Base-by-base conservation (phyloP, 1,284 basidiomycete species). In the Clitocybe nebularis region DNA sequence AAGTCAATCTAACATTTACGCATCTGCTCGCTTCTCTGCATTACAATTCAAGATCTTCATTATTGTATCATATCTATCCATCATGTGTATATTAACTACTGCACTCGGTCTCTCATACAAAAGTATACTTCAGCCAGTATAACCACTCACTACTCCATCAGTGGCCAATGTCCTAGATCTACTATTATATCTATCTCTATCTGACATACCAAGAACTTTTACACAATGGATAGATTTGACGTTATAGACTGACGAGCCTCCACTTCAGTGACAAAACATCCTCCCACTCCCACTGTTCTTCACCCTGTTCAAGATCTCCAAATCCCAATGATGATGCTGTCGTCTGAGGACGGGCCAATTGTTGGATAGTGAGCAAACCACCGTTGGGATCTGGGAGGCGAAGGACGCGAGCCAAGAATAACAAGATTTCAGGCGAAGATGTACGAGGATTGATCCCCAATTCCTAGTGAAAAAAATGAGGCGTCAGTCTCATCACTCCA, bases 371-470 rank as follows among this genome's bases (percentile, higher is more conserved):
- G 9, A 51, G 52, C 10, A 50, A 56, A 21, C 42, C 45, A 22
- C 26, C 33, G 22, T 39, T 30, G 5, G 33, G 33, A 13, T 45
- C 47, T 19, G 45, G 37, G 21, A 59, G 43, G 9, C 45, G 50
- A 7, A 63, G 30, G 8, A 79, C 56, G 3, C 59, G 59, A 0
- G 68, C 76, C 11, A 75, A 48, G 20, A 62, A 62, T 13, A 78
- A 59, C 29, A 79, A 52, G 38, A 69, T 59, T 50, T 79, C 77
- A 0, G 79, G 79, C 0, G 75, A 69, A 39, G 72, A 71, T 3
- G 77, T 78, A 3, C 56, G 51, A 7, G 72, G 74, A 51, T 81
- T 74, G 34, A 81, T 66, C 1, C 64, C 74, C 3, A 81, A 67
- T 11, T 58, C 71, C 79, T 81, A 23, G n/a, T 29, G 23, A 20